These are phyloP conservation scores for Hordeum marinum DNA, from an alignment of 176 grass and related monocot species.

Conservation along the genomic window DNA sequence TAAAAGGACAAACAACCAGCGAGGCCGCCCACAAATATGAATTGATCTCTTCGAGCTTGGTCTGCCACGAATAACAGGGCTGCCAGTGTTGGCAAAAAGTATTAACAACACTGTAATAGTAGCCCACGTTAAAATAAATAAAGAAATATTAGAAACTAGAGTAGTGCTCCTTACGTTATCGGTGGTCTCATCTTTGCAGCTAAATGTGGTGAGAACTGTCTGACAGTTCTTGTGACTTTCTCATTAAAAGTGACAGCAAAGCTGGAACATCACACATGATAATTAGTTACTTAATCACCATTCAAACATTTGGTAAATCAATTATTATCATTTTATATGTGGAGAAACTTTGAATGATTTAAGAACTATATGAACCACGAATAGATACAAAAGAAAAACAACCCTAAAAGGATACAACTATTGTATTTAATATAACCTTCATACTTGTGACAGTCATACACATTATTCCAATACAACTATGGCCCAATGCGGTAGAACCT, in stretches of 20 bases:
- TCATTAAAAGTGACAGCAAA: conserved; percentile 95
- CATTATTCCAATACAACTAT: neutral
- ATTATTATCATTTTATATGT: neutral
- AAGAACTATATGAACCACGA: neutral
- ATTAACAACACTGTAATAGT: conserved; percentile 14
- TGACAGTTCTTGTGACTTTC: conserved; percentile 81
- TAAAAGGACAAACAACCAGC: conserved; percentile 83
- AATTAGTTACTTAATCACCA: conserved; percentile 10
- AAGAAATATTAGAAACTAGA: conserved; percentile 3
- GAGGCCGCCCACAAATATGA: conserved; percentile 94
- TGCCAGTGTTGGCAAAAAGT: conserved; percentile 14
- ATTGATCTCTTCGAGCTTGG: conserved; percentile 87
- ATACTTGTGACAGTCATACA: neutral
- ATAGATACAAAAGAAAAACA: neutral
- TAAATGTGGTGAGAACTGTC: conserved; percentile 95
- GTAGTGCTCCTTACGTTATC: conserved; percentile 45
- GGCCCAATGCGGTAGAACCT: neutral
- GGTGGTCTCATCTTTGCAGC: conserved; percentile 97
- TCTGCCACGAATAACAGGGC: conserved; percentile 87
- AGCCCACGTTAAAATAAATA: neutral
- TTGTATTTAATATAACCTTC: neutral
- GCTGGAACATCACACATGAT: conserved; percentile 45
- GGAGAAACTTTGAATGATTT: neutral
- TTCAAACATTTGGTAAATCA: neutral
- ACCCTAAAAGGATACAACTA: neutral